A percentile compares a stretch with the other conserved stretches of the same genome.
Evolutionary conservation across 2,329 filamentous ascomycete genomes (phyloP).

Genomic region (Knufia fluminis): DNA sequence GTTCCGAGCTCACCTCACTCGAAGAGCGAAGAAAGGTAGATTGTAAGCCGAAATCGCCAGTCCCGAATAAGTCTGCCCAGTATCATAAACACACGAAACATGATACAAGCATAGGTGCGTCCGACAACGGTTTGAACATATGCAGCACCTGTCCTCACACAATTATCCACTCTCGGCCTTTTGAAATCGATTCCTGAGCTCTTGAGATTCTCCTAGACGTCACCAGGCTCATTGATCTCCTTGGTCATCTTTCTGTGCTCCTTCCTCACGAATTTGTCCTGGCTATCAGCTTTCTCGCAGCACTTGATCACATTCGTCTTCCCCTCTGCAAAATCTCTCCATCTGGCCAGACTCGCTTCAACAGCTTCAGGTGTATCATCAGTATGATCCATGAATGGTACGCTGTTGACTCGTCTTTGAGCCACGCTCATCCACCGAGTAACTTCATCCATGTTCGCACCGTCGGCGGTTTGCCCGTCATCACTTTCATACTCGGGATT

Average conservation of each 20-base stretch:
- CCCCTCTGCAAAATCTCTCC: conserved; percentile 5
- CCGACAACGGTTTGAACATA: too few species aligned
- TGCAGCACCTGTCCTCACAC: too few species aligned
- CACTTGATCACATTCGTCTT: conserved; percentile 1
- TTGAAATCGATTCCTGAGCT: neutral
- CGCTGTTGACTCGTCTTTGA: neutral
- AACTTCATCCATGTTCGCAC: neutral
- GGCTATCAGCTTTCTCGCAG: neutral
- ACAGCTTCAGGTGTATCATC: neutral
- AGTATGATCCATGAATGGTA: neutral
- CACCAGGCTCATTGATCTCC: neutral
- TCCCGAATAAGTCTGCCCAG: too few species aligned
- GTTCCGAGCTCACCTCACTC: too few species aligned
- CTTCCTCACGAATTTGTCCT: neutral
- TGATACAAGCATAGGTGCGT: too few species aligned
- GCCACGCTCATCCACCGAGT: neutral
- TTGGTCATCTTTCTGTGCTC: conserved; percentile 3
- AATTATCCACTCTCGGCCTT: too few species aligned
- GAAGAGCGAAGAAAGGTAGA: too few species aligned
- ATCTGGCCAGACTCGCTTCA: neutral
- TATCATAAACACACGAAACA: too few species aligned
- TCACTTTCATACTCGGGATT: neutral
- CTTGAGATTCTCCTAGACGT: conserved; percentile 1
- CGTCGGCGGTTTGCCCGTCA: neutral
- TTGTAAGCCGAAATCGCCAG: too few species aligned